Evolutionary conservation across 2,329 filamentous ascomycete genomes (phyloP).

Genomic region (Aspergillus nomiae): DNA sequence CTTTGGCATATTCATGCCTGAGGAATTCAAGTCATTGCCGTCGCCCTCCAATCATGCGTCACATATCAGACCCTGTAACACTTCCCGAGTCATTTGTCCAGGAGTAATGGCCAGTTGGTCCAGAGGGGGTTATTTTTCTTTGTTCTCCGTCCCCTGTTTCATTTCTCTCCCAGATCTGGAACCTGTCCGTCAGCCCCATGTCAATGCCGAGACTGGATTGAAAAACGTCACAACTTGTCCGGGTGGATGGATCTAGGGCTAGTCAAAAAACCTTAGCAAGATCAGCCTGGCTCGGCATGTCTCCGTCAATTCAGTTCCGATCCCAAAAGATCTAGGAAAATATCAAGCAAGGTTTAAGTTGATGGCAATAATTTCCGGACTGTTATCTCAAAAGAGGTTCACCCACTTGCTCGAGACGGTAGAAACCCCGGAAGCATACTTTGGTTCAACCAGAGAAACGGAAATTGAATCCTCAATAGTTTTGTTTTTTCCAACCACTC

Average conservation of each 20-base stretch:
- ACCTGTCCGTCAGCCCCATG: not conserved
- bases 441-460: slow-evolving; percentile 16
- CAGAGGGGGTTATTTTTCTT: not conserved
- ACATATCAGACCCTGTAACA: not conserved
- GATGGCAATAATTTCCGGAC: slow-evolving; percentile 14
- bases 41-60: not conserved
- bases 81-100: not conserved
- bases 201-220: not conserved
- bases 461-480: slow-evolving; percentile 5
- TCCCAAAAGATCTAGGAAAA: not conserved
- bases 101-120: not conserved
- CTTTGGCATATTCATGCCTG: not conserved
- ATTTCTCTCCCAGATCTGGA: not conserved
- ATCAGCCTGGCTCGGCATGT: slow-evolving; percentile 4
- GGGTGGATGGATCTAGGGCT: slow-evolving; percentile 1
- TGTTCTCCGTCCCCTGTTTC: not conserved
- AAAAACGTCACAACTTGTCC: not conserved
- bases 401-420: slow-evolving; percentile 14
- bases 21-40: not conserved
- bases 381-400: slow-evolving; percentile 18
- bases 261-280: not conserved
- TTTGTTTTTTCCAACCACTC: not conserved
- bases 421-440: slow-evolving; percentile 11
- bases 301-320: not conserved
- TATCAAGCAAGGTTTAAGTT: slow-evolving; percentile 6